These are phyloP conservation scores for Gaeumannomyces tritici DNA, from an alignment of 2,329 filamentous ascomycete genomes.

Conservation along the genomic window DNA sequence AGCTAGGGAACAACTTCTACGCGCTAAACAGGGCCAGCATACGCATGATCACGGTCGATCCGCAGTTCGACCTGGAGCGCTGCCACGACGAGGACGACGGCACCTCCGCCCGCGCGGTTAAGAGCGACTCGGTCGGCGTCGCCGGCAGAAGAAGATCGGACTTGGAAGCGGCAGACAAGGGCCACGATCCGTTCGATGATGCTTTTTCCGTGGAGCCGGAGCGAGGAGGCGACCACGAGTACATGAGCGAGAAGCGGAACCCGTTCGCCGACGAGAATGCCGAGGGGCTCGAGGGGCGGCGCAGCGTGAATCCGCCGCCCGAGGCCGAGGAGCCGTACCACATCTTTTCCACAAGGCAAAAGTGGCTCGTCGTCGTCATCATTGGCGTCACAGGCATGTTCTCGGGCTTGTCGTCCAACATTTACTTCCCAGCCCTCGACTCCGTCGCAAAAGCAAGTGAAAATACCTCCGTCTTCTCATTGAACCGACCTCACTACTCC, in stretches of 20 bases:
- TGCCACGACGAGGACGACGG: background rate
- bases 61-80: background rate
- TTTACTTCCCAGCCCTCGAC: conserved; percentile 37
- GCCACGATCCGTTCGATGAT: too few relatives aligned
- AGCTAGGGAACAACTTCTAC: background rate
- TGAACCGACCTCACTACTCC: too few relatives aligned
- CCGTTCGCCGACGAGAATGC: conserved; percentile 1
- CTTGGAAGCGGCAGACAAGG: too few relatives aligned
- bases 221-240: background rate
- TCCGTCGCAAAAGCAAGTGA: conserved; percentile 21
- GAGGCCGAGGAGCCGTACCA: conserved; percentile 16
- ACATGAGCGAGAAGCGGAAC: background rate
- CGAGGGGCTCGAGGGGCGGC: background rate
- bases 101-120: too few relatives aligned
- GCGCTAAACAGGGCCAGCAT: background rate
- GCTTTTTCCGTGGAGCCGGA: background rate
- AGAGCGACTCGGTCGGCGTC: background rate
- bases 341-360: conserved; percentile 26
- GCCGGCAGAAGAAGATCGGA: background rate
- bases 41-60: background rate
- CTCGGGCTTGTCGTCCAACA: conserved; percentile 40
- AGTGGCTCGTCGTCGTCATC: conserved; percentile 36
- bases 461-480: too few relatives aligned
- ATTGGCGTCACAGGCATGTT: conserved; percentile 41
- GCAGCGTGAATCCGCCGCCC: background rate